Evolutionary conservation across 768 basidiomycete species (phyloP).

Genomic region (Phanerodontia chrysosporium): DNA sequence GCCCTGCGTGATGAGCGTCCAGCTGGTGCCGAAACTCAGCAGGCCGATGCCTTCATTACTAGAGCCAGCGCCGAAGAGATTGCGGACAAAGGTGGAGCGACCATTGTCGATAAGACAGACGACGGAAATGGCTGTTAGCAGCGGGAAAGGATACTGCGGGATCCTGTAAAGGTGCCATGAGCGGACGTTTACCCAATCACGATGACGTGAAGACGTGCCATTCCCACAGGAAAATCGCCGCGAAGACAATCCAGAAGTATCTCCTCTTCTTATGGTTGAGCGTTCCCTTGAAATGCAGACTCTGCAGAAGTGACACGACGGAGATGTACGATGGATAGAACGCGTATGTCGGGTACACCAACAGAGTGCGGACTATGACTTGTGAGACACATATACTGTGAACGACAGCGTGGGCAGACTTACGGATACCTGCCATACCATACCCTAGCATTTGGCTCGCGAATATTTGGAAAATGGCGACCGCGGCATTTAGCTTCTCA

Average conservation of each 20-base stretch:
- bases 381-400: not conserved
- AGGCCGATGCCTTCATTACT: constrained; percentile 50
- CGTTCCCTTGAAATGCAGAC: constrained; percentile 45
- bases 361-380: constrained; percentile 38
- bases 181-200: not conserved
- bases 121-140: constrained; percentile 45
- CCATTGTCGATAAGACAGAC: constrained; percentile 47
- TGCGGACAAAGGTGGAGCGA: constrained; percentile 36
- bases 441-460: constrained; percentile 39
- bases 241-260: constrained; percentile 53
- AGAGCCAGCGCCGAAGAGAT: constrained; percentile 40
- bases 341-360: constrained; percentile 32
- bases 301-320: constrained; percentile 48
- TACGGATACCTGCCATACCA: constrained; percentile 27
- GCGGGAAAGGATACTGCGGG: constrained; percentile 36
- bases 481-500: constrained; percentile 41
- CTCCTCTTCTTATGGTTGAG: constrained; percentile 46
- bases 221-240: not conserved
- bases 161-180: constrained; percentile 36
- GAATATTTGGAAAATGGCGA: constrained; percentile 54
- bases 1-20: constrained; percentile 54
- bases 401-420: constrained; percentile 6
- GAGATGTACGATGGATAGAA: constrained; percentile 52
- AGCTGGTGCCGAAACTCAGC: constrained; percentile 42
- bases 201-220: not conserved